Evolutionary conservation across 2,329 filamentous ascomycete species (phyloP), one percentile per base, ranked within the genome.

Genomic region (Ceratocystis harringtonii): DNA sequence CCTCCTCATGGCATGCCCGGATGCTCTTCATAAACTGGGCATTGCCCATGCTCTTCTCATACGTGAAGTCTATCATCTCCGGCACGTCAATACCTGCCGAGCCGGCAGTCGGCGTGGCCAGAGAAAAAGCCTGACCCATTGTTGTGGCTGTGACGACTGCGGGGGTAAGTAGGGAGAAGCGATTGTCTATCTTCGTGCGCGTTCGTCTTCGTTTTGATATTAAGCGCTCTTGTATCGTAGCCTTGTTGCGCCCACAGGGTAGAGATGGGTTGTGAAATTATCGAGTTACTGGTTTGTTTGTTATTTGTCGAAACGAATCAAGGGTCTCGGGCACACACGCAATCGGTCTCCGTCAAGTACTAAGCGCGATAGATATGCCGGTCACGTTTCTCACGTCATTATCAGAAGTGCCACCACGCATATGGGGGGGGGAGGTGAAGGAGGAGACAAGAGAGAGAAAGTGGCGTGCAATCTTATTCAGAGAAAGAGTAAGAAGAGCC

Each of bases 111-210:
- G 95, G 88, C 73, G 91, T 92, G 64, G 91, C 90, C 71, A 95
- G 84, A 68, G 92, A 96, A 78, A 96, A 96, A 69, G 90, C 92
- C 81, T 99, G 94, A 69, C 94, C 94, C 94, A 99, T 99, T 69
- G 70, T 10, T 52, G 36, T 41, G 22, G 22, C 10, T n/a, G 45
- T 48, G 8, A 1, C 69, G 64, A 68, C 63, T 67, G 48, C 62
- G 66, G 67, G 48, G 62, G 50, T n/a, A 41, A 41, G 5, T 15
- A 41, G 1, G 10, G 12, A 15, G 36, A 41, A 41, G 15, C n/a
- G 3, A 5, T 12, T n/a, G 22, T 41, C 43, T 32, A 22, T 19
- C 19, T 12, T 19, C 45, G 36, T 76, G 68, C 64, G 61, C 25
- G 36, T 62, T 41, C 0, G 57, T 36, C 28, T 15, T 41, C 36